Evolutionary conservation across 2,329 filamentous ascomycete genomes (phyloP), one percentile per base, ranked within the genome.

Genomic region (Lecanicillium sp.): DNA sequence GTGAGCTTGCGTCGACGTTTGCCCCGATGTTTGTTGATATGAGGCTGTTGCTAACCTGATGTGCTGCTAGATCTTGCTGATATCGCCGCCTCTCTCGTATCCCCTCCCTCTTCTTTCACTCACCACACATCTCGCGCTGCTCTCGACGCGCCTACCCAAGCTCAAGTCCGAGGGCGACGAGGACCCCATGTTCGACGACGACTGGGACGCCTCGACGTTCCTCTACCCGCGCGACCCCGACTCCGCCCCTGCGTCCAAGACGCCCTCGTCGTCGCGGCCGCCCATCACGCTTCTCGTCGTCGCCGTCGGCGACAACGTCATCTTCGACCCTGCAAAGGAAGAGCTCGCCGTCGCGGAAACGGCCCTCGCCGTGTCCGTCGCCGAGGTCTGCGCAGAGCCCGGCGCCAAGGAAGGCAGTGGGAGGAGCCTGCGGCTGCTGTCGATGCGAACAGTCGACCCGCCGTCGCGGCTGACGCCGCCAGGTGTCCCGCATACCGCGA

Each of bases 171-270:
- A 95, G 65, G 80, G 81, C 50, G 91, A 97, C 68, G 93, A 98
- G 70, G 93, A 98, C 58, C 93, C 93, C 11, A 83, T 96, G 62
- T 98, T 98, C 68, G 86, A 96, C 70, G 93, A 98, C 68, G 93
- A 98, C 70, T 98, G 93, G 93, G 88, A 86, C 54, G 86, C 86
- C 14, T 83, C 90, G 1, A 76, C 81, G 15, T 83, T 82, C 49
- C 72, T 98, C 24, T 98, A 94, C 69, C 78, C 83, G 1, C 76
- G 75, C 51, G 62, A 66, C 12, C 59, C 57, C 27, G 17, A 8
- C 24, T 15, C 19, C 17, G 10, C 19, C 8, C 10, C 36, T n/a
- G 4, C 19, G 19, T 15, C 11, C 4, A 9, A 12, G 11, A 59
- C 56, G 4, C 53, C 58, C 19, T 56, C 51, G 4, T 58, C 59